Percentiles rank a stretch among this genome's conserved stretches.
phyloP scores from a whole-genome alignment of 139 green algal genomes.

The Picochlorum sp. region DNA sequence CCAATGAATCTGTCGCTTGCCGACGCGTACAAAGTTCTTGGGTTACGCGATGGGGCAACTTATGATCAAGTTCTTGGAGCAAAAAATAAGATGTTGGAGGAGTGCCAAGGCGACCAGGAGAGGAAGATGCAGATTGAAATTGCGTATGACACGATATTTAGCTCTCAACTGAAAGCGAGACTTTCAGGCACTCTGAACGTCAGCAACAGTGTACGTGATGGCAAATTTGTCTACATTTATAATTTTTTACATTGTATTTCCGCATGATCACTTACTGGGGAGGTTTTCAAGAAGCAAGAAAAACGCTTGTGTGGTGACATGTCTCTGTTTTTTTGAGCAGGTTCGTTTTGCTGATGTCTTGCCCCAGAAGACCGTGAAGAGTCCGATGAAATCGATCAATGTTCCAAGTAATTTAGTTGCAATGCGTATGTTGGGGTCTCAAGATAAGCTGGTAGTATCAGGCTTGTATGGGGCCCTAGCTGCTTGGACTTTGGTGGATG shows the following conservation, averaged over 20 bases:
- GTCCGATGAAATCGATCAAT: too few relatives aligned
- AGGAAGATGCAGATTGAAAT: conserved; percentile 15
- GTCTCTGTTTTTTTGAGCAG: too few relatives aligned
- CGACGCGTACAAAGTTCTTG: conserved; percentile 3
- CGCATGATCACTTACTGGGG: too few relatives aligned
- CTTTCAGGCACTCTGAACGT: not conserved
- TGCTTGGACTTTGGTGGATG: conserved; percentile 27
- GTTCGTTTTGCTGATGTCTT: too few relatives aligned
- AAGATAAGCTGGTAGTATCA: conserved; percentile 15
- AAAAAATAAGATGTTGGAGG: conserved; percentile 2
- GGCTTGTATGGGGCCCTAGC: conserved; percentile 36
- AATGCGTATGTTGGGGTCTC: too few relatives aligned
- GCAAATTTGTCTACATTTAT: too few relatives aligned
- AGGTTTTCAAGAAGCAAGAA: not conserved
- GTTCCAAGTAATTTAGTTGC: too few relatives aligned
- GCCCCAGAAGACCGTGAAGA: not conserved
- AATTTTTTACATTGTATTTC: too few relatives aligned
- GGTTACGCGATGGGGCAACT: not conserved
- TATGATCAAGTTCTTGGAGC: conserved; percentile 5
- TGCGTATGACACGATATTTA: conserved; percentile 24
- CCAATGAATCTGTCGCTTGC: too few relatives aligned
- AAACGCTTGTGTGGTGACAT: too few relatives aligned
- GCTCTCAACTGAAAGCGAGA: conserved; percentile 3
- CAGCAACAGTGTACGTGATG: not conserved
- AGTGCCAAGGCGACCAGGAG: not conserved